Evolutionary conservation across 2,329 filamentous ascomycete species (phyloP).

Genomic region (Pseudogymnoascus sp.): DNA sequence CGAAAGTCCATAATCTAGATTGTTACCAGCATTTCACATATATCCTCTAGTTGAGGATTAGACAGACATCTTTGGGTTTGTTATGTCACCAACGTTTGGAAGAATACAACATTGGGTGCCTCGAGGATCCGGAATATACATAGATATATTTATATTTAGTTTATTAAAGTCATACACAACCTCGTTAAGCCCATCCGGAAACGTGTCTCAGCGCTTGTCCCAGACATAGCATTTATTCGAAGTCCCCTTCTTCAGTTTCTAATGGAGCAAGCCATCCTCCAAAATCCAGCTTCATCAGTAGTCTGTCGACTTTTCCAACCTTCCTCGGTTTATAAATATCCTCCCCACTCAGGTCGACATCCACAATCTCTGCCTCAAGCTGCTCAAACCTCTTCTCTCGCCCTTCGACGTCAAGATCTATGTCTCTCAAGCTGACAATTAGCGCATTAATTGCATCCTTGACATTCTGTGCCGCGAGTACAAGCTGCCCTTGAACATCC

Average conservation of each 20-base stretch:
- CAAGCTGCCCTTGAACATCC: slow-evolving; percentile 57
- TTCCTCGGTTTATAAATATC: slow-evolving; percentile 60
- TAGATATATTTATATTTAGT: not conserved
- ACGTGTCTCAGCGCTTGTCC: not conserved
- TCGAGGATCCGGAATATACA: not conserved
- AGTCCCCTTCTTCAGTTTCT: not conserved
- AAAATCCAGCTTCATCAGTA: slow-evolving; percentile 82
- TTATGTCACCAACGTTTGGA: no score
- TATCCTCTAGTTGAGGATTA: not conserved
- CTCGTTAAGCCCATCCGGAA: not conserved
- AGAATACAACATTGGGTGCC: not conserved
- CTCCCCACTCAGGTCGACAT: slow-evolving; percentile 33
- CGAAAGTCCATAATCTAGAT: slow-evolving; percentile 40
- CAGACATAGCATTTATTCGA: not conserved
- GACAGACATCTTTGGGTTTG: not conserved
- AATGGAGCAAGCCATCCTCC: slow-evolving; percentile 25
- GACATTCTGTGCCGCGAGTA: slow-evolving; percentile 54
- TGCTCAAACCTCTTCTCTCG: slow-evolving; percentile 6
- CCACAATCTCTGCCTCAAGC: slow-evolving; percentile 23
- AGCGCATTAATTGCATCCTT: slow-evolving; percentile 58
- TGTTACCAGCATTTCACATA: not conserved
- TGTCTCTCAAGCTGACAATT: slow-evolving; percentile 45
- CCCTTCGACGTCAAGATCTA: slow-evolving; percentile 34
- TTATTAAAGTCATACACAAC: not conserved
- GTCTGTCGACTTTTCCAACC: slow-evolving; percentile 70